These are phyloP conservation scores for Vitis hybrid DNA, from an alignment of 177 flowering plant species.

Conservation along the genomic window DNA sequence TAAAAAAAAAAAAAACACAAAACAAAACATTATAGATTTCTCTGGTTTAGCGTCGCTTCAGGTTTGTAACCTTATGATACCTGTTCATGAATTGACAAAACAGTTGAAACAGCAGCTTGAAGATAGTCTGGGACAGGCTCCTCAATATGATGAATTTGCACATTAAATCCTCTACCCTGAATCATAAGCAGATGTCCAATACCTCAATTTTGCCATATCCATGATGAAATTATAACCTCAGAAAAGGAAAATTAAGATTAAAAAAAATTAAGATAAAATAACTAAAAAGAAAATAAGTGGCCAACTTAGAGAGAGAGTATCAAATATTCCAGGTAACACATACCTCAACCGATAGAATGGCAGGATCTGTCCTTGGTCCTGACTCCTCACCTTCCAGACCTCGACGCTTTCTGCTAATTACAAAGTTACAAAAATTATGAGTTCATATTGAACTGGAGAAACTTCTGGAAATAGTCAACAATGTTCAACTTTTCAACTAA, in stretches of 20 bases:
- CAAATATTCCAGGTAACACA: background rate
- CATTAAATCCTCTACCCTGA: conserved; percentile 93
- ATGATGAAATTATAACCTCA: background rate
- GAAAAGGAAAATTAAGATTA: background rate
- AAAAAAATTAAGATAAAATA: background rate
- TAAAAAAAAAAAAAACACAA: background rate
- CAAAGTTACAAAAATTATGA: conserved; percentile 22
- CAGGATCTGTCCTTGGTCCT: conserved; percentile 70
- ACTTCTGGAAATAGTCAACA: no score
- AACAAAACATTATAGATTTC: background rate
- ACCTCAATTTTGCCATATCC: conserved; percentile 2
- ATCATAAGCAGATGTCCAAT: conserved; percentile 5
- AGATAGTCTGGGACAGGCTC: conserved; percentile 88
- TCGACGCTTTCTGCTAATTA: conserved; percentile 54
- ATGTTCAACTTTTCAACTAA: no score
- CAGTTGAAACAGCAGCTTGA: conserved; percentile 82
- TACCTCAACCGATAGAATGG: conserved; percentile 95
- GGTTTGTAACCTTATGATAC: conserved; percentile 26
- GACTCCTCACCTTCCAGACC: conserved; percentile 34
- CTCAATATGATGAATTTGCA: conserved; percentile 73
- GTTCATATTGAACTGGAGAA: no score
- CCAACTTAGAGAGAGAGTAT: background rate
- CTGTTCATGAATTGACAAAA: conserved; percentile 73
- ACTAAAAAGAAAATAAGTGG: background rate
- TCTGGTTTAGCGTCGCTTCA: no score